Conservation (phyloP, 2,329 filamentous ascomycete genomes). For the Lasiodiplodia theobromae region DNA sequence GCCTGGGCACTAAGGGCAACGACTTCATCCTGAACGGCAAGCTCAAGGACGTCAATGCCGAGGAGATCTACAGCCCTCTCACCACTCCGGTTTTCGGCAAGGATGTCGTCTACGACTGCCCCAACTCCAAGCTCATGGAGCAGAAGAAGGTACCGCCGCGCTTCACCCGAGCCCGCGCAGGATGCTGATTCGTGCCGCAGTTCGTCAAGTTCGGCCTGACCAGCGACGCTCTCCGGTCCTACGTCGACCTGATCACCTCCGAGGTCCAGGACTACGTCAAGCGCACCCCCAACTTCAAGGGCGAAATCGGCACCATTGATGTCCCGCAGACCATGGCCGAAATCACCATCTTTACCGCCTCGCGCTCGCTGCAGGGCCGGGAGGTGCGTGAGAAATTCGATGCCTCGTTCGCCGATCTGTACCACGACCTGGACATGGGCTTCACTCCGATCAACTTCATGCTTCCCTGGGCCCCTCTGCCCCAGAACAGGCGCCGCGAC, state of each 20-base stretch:
- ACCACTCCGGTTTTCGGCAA: slow-evolving; percentile 76
- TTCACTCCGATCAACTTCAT: slow-evolving; percentile 91
- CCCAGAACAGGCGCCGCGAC: slow-evolving; percentile 86
- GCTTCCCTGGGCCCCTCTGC: slow-evolving; percentile 85
- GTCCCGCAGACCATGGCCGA: slow-evolving; percentile 80
- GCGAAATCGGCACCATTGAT: slow-evolving; percentile 71
- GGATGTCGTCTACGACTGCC: slow-evolving; percentile 90
- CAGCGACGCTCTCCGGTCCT: slow-evolving; percentile 74
- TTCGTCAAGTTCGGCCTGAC: slow-evolving; percentile 85
- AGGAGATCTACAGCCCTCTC: slow-evolving; percentile 86
- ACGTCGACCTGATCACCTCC: slow-evolving; percentile 78
- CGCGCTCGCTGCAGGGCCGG: slow-evolving; percentile 82
- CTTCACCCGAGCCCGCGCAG: neutral
- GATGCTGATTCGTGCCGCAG: slow-evolving; percentile 47
- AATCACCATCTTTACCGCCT: slow-evolving; percentile 89
- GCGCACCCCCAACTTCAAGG: slow-evolving; percentile 70
- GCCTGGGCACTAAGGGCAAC: slow-evolving; percentile 80
- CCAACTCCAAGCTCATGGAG: slow-evolving; percentile 92
- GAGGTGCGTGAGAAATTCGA: slow-evolving; percentile 84
- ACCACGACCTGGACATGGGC: slow-evolving; percentile 89
- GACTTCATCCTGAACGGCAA: slow-evolving; percentile 94
- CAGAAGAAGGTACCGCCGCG: slow-evolving; percentile 77
- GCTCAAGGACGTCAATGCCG: slow-evolving; percentile 85
- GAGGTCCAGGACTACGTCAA: slow-evolving; percentile 80
- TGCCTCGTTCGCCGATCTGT: slow-evolving; percentile 78